A percentile compares a stretch with the other conserved stretches of the same genome.
These are phyloP conservation scores for peach (Prunus persica) DNA, from an alignment of 306 rosid genomes.

Conservation along the genomic window DNA sequence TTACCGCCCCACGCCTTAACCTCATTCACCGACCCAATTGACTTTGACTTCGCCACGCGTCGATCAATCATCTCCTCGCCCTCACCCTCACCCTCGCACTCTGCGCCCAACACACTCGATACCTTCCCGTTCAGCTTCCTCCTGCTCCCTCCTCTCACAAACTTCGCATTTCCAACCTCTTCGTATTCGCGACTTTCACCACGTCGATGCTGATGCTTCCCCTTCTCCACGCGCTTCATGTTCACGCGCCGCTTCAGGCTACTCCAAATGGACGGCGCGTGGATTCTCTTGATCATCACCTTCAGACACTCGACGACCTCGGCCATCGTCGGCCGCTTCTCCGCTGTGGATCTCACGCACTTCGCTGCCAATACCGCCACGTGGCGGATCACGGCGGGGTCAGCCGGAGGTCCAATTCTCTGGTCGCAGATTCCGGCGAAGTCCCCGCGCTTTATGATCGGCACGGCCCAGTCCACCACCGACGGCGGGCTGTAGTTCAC, in stretches of 20 bases:
- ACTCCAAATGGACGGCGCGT: conserved; percentile 46
- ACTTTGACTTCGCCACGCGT: conserved; percentile 46
- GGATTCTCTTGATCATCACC: conserved; percentile 24
- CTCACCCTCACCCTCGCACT: conserved; percentile 27
- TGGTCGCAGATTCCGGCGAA: conserved; percentile 51
- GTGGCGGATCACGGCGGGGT: conserved; percentile 29
- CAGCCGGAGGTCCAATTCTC: conserved; percentile 48
- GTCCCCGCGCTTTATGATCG: conserved; percentile 48
- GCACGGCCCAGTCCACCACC: conserved; percentile 88
- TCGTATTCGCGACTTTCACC: conserved; percentile 20
- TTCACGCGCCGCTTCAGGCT: conserved; percentile 41
- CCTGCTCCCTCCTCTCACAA: conserved; percentile 29
- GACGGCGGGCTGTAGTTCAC: conserved; percentile 81
- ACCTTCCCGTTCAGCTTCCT: conserved; percentile 52
- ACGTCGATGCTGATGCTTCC: background rate
- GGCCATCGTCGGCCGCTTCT: conserved; percentile 70
- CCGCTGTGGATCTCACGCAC: conserved; percentile 68
- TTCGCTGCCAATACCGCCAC: conserved; percentile 61
- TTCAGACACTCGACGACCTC: conserved; percentile 71
- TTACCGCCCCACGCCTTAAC: conserved; percentile 9
- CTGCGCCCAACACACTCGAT: conserved; percentile 46
- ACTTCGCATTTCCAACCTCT: conserved; percentile 17
- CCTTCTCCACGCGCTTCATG: conserved; percentile 38
- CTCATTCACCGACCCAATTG: conserved; percentile 43
- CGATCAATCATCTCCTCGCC: background rate